Conservation (phyloP, 257 asterid species). For the Lantana camara region DNA sequence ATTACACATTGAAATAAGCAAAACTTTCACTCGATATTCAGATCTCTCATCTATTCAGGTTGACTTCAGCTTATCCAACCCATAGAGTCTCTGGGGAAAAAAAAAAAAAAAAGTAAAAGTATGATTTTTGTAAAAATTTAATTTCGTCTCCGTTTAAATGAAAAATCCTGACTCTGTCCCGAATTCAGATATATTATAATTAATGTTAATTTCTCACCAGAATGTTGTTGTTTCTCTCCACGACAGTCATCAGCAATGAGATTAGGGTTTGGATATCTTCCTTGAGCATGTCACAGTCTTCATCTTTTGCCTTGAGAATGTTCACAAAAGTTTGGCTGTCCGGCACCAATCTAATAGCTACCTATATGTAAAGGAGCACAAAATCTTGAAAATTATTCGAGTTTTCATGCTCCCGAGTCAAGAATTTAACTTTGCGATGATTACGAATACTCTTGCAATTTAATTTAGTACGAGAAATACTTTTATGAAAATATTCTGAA, state of each 20-base stretch:
- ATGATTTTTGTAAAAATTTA: too few species aligned
- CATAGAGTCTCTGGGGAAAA: constrained; percentile 46
- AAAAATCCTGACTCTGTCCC: too few species aligned
- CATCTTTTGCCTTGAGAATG: constrained; percentile 47
- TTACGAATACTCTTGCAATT: too few species aligned
- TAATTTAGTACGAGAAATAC: too few species aligned
- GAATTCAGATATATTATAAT: too few species aligned
- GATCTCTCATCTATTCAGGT: constrained; percentile 33
- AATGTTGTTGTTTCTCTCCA: constrained; percentile 40
- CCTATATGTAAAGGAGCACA: constrained; percentile 27
- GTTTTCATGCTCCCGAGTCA: too few species aligned
- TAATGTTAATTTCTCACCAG: constrained; percentile 50
- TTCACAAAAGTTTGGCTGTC: constrained; percentile 38
- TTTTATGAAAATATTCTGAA: too few species aligned
- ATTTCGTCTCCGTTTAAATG: too few species aligned
- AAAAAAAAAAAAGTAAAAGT: background rate
- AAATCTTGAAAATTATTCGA: too few species aligned
- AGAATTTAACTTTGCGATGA: too few species aligned
- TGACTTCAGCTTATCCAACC: constrained; percentile 48
- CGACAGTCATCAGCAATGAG: constrained; percentile 40
- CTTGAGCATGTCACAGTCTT: constrained; percentile 43
- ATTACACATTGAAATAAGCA: too few species aligned
- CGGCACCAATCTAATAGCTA: constrained; percentile 59
- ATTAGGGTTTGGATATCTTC: constrained; percentile 43
- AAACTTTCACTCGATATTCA: too few species aligned